Base-by-base conservation (phyloP, 306 rosid species). In the Cicer bijugum region DNA sequence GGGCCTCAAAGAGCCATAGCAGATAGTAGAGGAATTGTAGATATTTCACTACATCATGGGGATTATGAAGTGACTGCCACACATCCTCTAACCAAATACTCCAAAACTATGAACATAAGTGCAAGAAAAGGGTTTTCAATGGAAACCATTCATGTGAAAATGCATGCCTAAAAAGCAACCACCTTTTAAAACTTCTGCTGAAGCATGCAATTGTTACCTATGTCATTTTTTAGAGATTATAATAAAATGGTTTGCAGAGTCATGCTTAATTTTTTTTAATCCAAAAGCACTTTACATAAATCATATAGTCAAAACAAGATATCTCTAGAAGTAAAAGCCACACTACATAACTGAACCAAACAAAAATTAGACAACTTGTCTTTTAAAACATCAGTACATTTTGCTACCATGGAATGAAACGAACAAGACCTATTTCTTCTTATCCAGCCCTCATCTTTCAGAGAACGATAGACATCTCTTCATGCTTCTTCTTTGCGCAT, bases 381-480 rank as follows among this genome's bases (percentile, higher is more conserved):
- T 15, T 56, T 69, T 62, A 39, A 66, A 71, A 78, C 59, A 78
- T 28, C 20, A 67, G 52, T 4, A 59, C 77, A 43, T 53, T 37
- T 19, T 12, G 63, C 9, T 20, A 56, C 23, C 10, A 20, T 33
- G 66, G 67, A 47, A 66, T n/a, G 8, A 62, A 23, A 1, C 1
- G 75, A 75, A 47, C 12, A 0, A 10, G 5, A 37, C 78, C 82
- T 81, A 90, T 72, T 91, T 89, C 86, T 91, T 89, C 88, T 91
- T 91, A 75, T 91, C 97, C 97, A 70, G 96, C 81, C 97, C 97
- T 89, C 90, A 92, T 89, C 86, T 92, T 89, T 46, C 96, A 80
- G 64, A 92, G 96, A 44, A 81, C 89, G 8, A 75, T 89, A 7
- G 97, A 86, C 97, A 88, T 92, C 87, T 92, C 96, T 52, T 92